A percentile compares a stretch with the other conserved stretches of the same genome.
These are phyloP conservation scores for Stephania yunnanensis DNA, from an alignment of 164 flowering plant species.

Conservation along the genomic window DNA sequence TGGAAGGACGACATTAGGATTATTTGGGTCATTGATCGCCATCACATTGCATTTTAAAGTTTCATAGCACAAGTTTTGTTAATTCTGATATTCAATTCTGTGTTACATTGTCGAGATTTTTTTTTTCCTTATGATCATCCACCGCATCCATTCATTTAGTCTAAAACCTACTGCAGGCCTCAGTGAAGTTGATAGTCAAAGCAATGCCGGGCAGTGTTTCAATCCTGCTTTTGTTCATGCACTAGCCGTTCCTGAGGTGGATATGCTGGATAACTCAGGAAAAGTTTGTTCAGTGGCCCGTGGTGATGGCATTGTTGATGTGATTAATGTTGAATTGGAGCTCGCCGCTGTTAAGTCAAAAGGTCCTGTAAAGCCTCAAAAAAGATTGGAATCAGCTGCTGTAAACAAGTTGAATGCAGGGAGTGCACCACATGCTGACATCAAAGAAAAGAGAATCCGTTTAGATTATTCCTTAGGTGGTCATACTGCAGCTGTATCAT, in stretches of 20 bases:
- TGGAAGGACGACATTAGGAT: no score
- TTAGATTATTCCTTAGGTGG: slow-evolving; percentile 75
- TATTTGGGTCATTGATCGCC: no score
- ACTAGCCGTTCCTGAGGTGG: slow-evolving; percentile 66
- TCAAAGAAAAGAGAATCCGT: slow-evolving; percentile 38
- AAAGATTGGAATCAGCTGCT: slow-evolving; percentile 35
- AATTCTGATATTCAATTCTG: no score
- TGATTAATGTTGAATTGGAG: slow-evolving; percentile 67
- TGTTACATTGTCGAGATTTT: background rate
- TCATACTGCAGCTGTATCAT: slow-evolving; percentile 81
- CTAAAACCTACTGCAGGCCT: slow-evolving; percentile 31
- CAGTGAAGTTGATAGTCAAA: slow-evolving; percentile 28
- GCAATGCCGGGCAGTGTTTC: slow-evolving; percentile 47
- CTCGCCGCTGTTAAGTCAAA: slow-evolving; percentile 40
- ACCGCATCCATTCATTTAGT: background rate
- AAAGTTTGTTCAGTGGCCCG: slow-evolving; percentile 77
- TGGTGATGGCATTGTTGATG: slow-evolving; percentile 79
- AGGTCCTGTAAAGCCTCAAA: slow-evolving; percentile 32
- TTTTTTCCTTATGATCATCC: background rate
- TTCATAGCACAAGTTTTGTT: no score
- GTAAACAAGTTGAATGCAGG: slow-evolving; percentile 22
- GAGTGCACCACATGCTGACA: slow-evolving; percentile 22
- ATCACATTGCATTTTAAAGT: no score
- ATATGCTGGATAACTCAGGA: slow-evolving; percentile 56
- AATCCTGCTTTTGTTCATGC: slow-evolving; percentile 96